These are phyloP conservation scores for Trypanosomatidae sp. DNA, from an alignment of 208 protist species.

Conservation along the genomic window DNA sequence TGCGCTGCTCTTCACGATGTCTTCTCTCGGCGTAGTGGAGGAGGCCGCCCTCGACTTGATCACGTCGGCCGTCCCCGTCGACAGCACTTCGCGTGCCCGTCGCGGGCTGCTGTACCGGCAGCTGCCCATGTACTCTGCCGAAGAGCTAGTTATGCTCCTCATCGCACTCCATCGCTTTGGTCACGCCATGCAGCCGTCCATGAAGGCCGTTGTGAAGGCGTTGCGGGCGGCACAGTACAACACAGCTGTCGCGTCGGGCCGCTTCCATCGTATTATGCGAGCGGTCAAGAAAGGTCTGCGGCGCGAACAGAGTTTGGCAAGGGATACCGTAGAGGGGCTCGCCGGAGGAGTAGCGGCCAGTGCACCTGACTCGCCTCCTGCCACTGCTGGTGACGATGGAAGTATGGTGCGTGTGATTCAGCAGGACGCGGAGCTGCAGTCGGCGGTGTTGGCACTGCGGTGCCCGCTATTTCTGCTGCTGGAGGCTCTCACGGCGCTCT, in stretches of 20 bases:
- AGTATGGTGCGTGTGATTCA: not conserved
- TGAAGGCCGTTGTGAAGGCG: conserved; percentile 24
- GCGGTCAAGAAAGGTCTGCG: conserved; percentile 9
- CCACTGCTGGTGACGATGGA: not conserved
- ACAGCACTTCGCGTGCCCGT: not conserved
- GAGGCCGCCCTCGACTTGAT: conserved; percentile 48
- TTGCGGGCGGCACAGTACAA: conserved; percentile 20
- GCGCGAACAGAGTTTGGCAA: not conserved
- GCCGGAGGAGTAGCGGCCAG: not conserved
- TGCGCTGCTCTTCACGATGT: conserved; percentile 51
- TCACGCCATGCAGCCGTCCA: conserved; percentile 51
- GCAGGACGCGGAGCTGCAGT: conserved; percentile 2
- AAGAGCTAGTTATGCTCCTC: conserved; percentile 47
- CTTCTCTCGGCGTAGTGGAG: conserved; percentile 52
- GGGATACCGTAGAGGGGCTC: not conserved
- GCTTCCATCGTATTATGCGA: conserved; percentile 11
- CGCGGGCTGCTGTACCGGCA: conserved; percentile 37
- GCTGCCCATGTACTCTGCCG: conserved; percentile 32
- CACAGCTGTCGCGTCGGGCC: not conserved
- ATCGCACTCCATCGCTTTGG: conserved; percentile 76
- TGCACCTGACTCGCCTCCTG: no score
- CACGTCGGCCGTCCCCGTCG: conserved; percentile 4
- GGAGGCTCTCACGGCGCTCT: conserved; percentile 36
- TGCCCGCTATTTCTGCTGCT: conserved; percentile 31
- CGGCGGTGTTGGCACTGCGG: conserved; percentile 10